Base-by-base conservation (phyloP, 805 yeast species). In the Brettanomyces nanus region DNA sequence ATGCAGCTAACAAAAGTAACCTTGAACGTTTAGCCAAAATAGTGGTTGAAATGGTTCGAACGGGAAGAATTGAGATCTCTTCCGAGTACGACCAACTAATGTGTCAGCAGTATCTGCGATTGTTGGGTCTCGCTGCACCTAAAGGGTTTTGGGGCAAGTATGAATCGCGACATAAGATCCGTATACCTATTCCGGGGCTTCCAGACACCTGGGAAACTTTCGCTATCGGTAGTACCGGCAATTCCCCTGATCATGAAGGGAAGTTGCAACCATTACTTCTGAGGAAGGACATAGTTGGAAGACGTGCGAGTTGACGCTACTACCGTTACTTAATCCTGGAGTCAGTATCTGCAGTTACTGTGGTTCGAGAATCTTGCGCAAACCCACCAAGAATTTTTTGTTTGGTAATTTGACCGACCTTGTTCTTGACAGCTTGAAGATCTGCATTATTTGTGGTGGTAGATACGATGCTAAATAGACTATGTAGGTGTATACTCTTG, bases 211-310 rank as follows among this genome's bases (percentile, higher is more conserved):
- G 21, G 4, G 42, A 42, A 18, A 39, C 39, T 17, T 45, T 42
- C 15, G 28, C 27, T 26, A 28, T 40, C 3, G 36, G 31, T 13
- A 22, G 15, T 6, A 23, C n/a, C 23, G n/a, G 14, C n/a, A 28
- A 22, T 9, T 15, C 21, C 3, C 15, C 14, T n/a, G 14, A 6
- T 13, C 13, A 15, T n/a, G n/a, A n/a, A n/a, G n/a, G n/a, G n/a
- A n/a, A n/a, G n/a, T n/a, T n/a, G n/a, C n/a, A n/a, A n/a, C n/a
- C 14, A 39, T 38, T 14, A 28, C 17, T 4, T 44, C 46, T 3
- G 9, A 27, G 4, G 48, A 44, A 23, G 50, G 50, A 1, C 48
- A 43, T 20, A 25, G n/a, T 4, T 48, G 52, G 52, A 35, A 32
- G 11, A 18, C 40, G 4, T 48, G 52, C 25, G 42, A 32, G 6